Base-by-base conservation (phyloP, 2,329 filamentous ascomycete species). In the Colletotrichum sp. region DNA sequence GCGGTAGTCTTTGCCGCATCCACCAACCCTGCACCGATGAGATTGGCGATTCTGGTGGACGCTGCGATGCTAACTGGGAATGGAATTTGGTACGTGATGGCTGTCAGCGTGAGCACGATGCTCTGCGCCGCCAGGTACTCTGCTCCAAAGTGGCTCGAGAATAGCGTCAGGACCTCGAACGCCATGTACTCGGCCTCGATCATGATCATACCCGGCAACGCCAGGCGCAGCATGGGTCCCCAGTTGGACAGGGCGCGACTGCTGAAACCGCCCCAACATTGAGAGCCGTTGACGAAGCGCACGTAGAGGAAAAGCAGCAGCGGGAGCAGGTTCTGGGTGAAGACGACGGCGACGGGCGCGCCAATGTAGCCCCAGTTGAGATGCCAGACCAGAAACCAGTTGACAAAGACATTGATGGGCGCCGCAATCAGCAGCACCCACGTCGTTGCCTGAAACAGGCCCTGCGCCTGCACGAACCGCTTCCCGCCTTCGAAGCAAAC, bases 151-250 rank as follows among this genome's bases (percentile, higher is more conserved):
- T 94, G 95, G 68, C 93, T 95, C 0, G 95, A 92, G 10, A 93
- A 92, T n/a, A 98, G 89, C 0, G 96, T 98, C 77, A 98, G 88
- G 65, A 98, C 92, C 84, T 99, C 96, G 83, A 99, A 99, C 8
- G 96, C 96, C 13, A 98, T 90, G 86, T 95, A 98, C 83, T 99
- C 96, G 7, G 96, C 96, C 83, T 98, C 93, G 3, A 99, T 94
- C 96, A 98, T 98, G 78, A 98, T 88, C 83, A 99, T 92, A 2
- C 96, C 96, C 0, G 96, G 96, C 15, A 98, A 87, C 1, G 96
- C 95, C 49, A 99, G 93, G 64, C 92, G 92, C 80, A 99, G 91
- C 96, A 98, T 98, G 10, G 84, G 81, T 93, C 96, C 75, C 95
- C 95, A 97, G 81, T 96, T 96, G 66, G 88, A 87, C 67, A 96